Percentiles rank a stretch among this genome's conserved stretches.
These are phyloP conservation scores for Pleurotus pulmonarius DNA, from an alignment of 768 basidiomycete genomes.

Conservation along the genomic window DNA sequence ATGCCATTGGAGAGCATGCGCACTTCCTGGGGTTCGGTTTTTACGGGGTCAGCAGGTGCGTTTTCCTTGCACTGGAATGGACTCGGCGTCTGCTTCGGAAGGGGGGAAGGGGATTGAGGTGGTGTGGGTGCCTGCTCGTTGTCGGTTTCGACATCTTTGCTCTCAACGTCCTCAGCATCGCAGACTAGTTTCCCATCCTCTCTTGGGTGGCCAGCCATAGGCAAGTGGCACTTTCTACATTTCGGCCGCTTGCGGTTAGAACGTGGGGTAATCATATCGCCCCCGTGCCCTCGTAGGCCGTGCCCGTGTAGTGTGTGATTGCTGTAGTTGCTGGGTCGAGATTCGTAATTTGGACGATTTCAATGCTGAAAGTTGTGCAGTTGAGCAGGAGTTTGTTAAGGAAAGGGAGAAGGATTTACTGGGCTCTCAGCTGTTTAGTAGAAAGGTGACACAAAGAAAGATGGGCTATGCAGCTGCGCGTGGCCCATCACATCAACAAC, in stretches of 20 bases:
- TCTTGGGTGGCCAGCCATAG: slow-evolving; percentile 5
- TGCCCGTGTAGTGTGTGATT: not conserved
- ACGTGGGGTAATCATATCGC: not conserved
- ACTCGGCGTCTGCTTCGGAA: not conserved
- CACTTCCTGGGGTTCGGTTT: not conserved
- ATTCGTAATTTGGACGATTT: not conserved
- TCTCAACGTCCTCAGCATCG: not conserved
- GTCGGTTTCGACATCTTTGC: not conserved
- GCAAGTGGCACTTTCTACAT: slow-evolving; percentile 9
- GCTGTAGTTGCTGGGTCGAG: not conserved
- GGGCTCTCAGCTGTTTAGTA: not conserved
- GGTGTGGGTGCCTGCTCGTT: not conserved
- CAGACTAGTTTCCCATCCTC: not conserved
- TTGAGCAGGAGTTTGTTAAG: no score
- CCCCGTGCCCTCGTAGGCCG: no score
- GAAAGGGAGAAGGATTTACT: not conserved
- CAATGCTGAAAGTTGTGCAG: not conserved
- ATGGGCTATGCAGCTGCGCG: no score
- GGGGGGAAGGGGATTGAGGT: slow-evolving; percentile 1
- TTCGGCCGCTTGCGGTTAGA: slow-evolving; percentile 10
- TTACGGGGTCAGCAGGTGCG: not conserved
- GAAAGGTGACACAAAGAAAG: not conserved
- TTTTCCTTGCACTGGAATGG: not conserved
- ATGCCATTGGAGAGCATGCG: not conserved
- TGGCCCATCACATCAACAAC: no score